Conservation (phyloP, 1,139 yeast genomes). For the Nadsonia commutata region DNA sequence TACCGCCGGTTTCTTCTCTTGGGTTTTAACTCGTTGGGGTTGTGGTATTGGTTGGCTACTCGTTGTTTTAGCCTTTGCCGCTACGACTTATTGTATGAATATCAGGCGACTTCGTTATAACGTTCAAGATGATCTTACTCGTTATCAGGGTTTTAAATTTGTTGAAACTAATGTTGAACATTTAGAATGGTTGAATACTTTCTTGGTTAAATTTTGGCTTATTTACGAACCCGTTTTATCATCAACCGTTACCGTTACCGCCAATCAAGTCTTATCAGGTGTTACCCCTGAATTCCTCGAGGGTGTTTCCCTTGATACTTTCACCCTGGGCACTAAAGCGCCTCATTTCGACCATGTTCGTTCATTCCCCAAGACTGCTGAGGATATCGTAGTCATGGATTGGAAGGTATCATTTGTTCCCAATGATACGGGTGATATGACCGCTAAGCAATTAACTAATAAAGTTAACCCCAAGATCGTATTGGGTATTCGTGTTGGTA, state of each 20-base stretch:
- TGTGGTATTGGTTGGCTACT: conserved; percentile 73
- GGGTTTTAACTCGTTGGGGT: conserved; percentile 63
- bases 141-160: conserved; percentile 65
- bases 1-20: conserved; percentile 54
- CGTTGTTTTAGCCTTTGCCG: conserved; percentile 43
- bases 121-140: conserved; percentile 66
- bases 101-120: conserved; percentile 62
- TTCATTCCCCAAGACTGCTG: conserved; percentile 73
- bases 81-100: conserved; percentile 68
- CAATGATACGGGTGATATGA: conserved; percentile 67
- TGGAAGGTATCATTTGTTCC: conserved; percentile 88
- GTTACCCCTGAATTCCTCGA: conserved; percentile 70
- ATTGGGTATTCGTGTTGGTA: conserved; percentile 27
- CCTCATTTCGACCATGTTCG: conserved; percentile 83
- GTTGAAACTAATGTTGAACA: conserved; percentile 84
- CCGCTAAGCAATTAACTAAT: conserved; percentile 68
- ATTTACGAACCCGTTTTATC: conserved; percentile 83
- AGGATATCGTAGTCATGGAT: conserved; percentile 89
- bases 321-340: conserved; percentile 90
- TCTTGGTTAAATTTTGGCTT: conserved; percentile 82
- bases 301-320: conserved; percentile 69
- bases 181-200: conserved; percentile 86
- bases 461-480: conserved; percentile 64
- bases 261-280: conserved; percentile 64
- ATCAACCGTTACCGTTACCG: conserved; percentile 73